Evolutionary conservation across 805 yeast species (phyloP).

Genomic region (Alloascoidea africana): DNA sequence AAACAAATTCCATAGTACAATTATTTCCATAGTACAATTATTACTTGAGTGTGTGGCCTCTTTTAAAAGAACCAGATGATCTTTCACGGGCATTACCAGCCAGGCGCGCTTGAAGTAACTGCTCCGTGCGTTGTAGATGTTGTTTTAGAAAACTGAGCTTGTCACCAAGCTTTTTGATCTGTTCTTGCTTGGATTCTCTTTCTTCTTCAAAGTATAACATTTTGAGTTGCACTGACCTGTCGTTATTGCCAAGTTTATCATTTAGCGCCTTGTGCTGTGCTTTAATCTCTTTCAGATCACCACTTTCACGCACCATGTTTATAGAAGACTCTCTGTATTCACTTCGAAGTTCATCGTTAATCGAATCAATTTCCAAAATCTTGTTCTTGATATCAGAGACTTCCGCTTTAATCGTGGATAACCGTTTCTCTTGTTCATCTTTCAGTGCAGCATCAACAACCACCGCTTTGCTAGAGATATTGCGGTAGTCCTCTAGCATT

Average conservation of each 20-base stretch:
- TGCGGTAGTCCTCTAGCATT: not conserved
- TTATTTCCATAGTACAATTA: no score
- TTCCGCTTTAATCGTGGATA: no score
- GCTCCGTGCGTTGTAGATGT: no score
- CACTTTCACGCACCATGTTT: not conserved
- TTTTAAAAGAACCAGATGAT: no score
- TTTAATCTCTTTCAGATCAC: not conserved
- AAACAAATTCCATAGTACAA: no score
- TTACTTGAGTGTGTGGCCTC: no score
- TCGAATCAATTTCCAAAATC: not conserved
- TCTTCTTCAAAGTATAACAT: not conserved
- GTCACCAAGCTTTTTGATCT: not conserved
- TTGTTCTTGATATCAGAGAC: not conserved
- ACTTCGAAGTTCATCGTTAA: not conserved
- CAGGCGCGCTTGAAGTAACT: no score
- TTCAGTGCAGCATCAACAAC: not conserved
- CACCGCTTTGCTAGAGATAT: not conserved
- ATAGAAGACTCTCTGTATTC: not conserved
- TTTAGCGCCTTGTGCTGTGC: not conserved
- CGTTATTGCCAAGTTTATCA: not conserved
- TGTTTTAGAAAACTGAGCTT: not conserved
- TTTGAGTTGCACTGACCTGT: not conserved
- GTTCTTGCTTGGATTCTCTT: not conserved
- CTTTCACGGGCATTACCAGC: no score
- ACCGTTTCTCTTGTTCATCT: not conserved